Evolutionary conservation across 2,329 filamentous ascomycete genomes (phyloP).

Genomic region (Madurella fahalii): DNA sequence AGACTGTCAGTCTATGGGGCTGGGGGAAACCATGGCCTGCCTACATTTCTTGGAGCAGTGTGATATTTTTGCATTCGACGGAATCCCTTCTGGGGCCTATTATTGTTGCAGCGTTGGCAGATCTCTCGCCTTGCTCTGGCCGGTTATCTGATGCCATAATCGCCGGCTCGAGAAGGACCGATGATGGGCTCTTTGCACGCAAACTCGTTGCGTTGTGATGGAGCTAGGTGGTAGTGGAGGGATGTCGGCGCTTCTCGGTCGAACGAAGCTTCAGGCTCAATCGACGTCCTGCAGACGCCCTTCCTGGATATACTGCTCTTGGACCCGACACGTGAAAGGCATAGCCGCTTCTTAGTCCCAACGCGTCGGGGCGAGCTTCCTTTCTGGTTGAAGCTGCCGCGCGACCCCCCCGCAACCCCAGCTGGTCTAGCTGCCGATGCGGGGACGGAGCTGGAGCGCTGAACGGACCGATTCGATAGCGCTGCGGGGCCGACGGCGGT

Average conservation of each 20-base stretch:
- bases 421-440: constrained; percentile 6
- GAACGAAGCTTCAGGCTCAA: not conserved
- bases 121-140: no score
- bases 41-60: constrained; percentile 50
- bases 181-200: not conserved
- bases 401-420: not conserved
- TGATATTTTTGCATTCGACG: not conserved
- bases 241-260: not conserved
- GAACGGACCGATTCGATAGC: constrained; percentile 26
- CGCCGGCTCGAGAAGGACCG: not conserved
- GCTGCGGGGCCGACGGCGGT: not conserved
- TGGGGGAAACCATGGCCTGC: constrained; percentile 82
- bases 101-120: no score
- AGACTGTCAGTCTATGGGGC: constrained; percentile 88
- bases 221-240: not conserved
- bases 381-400: no score
- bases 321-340: no score
- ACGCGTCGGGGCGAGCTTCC: no score
- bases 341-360: no score
- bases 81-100: not conserved
- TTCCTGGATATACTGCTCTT: not conserved
- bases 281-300: not conserved
- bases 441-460: constrained; percentile 3
- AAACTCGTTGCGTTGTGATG: not conserved
- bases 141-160: not conserved